Conservation (phyloP, 1,284 basidiomycete species). For the Cutaneotrichosporon sp. region DNA sequence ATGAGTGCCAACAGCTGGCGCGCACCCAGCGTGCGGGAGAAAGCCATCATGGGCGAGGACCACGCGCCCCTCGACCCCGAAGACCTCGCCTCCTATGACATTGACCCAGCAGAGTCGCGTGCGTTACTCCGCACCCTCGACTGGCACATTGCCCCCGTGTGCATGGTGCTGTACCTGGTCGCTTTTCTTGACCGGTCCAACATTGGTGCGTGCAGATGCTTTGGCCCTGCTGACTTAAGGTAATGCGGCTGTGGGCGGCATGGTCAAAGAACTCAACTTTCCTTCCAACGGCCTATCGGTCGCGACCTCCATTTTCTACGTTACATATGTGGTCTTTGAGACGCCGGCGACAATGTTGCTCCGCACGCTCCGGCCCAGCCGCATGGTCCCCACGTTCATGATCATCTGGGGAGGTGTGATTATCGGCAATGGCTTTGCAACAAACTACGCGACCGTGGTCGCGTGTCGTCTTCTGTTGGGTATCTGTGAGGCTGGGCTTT, state of each 20-base stretch:
- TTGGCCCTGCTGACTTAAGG: constrained; percentile 10
- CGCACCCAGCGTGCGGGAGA: not conserved
- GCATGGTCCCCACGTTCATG: constrained; percentile 24
- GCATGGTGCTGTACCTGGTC: constrained; percentile 21
- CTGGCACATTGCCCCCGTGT: constrained; percentile 17
- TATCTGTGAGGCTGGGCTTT: constrained; percentile 34
- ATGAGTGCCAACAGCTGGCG: constrained; percentile 1
- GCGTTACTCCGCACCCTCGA: constrained; percentile 16
- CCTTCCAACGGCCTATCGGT: constrained; percentile 20
- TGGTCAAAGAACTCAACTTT: constrained; percentile 23
- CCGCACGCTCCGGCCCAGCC: constrained; percentile 32
- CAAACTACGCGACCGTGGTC: constrained; percentile 32
- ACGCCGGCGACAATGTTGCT: constrained; percentile 36
- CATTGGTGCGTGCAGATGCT: constrained; percentile 12
- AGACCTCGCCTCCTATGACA: constrained; percentile 5
- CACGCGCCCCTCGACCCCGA: constrained; percentile 5
- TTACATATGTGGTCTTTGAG: constrained; percentile 41
- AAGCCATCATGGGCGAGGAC: constrained; percentile 8
- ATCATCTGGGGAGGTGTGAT: constrained; percentile 33
- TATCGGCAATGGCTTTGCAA: constrained; percentile 26
- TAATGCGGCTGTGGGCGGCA: constrained; percentile 23
- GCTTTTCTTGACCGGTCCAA: constrained; percentile 22
- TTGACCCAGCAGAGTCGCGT: constrained; percentile 7
- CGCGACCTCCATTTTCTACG: constrained; percentile 32
- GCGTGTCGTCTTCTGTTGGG: constrained; percentile 35